Conservation (phyloP, 441 rosid genomes). For the Brassica balearica region DNA sequence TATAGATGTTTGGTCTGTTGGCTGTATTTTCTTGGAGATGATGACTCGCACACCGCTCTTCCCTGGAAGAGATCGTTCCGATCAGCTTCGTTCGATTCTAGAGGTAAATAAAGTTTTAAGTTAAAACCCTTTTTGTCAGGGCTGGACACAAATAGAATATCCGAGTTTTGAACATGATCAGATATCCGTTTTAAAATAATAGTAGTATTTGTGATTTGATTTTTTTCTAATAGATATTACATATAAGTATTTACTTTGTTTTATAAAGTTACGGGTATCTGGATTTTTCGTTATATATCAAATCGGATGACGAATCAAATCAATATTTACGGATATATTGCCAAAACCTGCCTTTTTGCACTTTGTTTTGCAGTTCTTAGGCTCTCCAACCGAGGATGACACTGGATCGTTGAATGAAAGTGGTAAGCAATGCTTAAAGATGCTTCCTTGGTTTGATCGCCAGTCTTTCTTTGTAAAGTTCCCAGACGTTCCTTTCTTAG, state of each 20-base stretch:
- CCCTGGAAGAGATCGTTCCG: slow-evolving; percentile 83
- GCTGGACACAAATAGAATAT: too few species aligned
- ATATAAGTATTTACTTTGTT: too few species aligned
- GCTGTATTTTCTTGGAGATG: slow-evolving; percentile 86
- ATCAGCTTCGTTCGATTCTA: slow-evolving; percentile 78
- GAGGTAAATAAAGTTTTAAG: slow-evolving; percentile 52
- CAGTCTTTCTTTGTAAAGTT: slow-evolving; percentile 82
- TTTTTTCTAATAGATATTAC: too few species aligned
- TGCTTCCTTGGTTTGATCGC: slow-evolving; percentile 57
- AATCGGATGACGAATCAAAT: too few species aligned
- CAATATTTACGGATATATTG: neutral
- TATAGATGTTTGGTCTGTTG: slow-evolving; percentile 93
- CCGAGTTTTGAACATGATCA: too few species aligned
- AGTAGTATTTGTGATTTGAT: too few species aligned
- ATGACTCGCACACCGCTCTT: slow-evolving; percentile 77
- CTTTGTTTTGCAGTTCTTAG: slow-evolving; percentile 63
- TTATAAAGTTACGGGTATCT: too few species aligned
- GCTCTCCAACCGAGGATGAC: slow-evolving; percentile 86
- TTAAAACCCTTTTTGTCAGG: too few species aligned
- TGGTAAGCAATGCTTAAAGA: slow-evolving; percentile 74
- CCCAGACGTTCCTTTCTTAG: slow-evolving; percentile 65
- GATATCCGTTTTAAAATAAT: too few species aligned
- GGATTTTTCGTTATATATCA: too few species aligned
- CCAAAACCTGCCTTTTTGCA: neutral
- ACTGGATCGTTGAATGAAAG: slow-evolving; percentile 72